These are phyloP conservation scores for Xylaria castorea DNA, from an alignment of 495 filamentous ascomycete genomes.

Conservation along the genomic window DNA sequence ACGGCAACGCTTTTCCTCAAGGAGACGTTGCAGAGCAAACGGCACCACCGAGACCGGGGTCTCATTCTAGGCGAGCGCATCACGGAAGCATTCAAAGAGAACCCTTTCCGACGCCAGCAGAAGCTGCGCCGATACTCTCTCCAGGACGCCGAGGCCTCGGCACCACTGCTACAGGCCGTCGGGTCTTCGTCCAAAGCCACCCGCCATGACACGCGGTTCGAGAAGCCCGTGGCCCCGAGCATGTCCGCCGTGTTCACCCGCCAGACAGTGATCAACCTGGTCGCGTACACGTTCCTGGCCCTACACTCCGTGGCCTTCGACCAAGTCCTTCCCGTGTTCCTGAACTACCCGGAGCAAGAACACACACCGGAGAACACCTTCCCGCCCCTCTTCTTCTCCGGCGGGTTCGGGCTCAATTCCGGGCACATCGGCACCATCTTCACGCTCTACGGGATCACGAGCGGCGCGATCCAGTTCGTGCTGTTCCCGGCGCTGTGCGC, in stretches of 20 bases:
- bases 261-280: conserved; percentile 77
- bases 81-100: conserved; percentile 43
- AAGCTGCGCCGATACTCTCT: conserved; percentile 47
- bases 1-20: conserved; percentile 75
- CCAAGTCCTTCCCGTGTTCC: conserved; percentile 80
- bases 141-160: conserved; percentile 52
- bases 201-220: conserved; percentile 18
- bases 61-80: conserved; percentile 66
- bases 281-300: conserved; percentile 76
- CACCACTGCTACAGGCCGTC: conserved; percentile 44
- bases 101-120: conserved; percentile 37
- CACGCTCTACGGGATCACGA: conserved; percentile 73
- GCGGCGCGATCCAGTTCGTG: conserved; percentile 79
- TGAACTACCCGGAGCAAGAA: conserved; percentile 70
- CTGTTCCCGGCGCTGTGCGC: conserved; percentile 75
- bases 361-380: conserved; percentile 61
- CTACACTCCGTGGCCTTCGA: conserved; percentile 81
- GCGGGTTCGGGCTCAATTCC: conserved; percentile 77
- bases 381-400: conserved; percentile 78
- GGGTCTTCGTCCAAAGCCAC: conserved; percentile 44
- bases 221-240: conserved; percentile 50
- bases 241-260: conserved; percentile 73
- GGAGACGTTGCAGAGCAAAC: conserved; percentile 76
- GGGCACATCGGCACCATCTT: conserved; percentile 78
- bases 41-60: conserved; percentile 70